phyloP scores from a whole-genome alignment of 1,284 basidiomycete genomes.

The Exsudoporus floridanus region DNA sequence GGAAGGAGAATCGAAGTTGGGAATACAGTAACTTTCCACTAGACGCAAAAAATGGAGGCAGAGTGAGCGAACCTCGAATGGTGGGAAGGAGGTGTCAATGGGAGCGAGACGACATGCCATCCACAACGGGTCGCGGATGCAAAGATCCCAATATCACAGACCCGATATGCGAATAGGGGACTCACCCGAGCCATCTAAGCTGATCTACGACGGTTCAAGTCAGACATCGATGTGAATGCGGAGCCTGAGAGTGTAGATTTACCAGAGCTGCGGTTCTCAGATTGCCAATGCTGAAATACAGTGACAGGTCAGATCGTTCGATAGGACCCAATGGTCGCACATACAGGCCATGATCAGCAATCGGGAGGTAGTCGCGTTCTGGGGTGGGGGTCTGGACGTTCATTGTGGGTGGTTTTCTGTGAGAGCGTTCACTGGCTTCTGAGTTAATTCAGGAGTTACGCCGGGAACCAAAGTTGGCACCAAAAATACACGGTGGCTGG shows the following conservation, averaged over 20 bases:
- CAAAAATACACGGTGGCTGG: slow-evolving; percentile 8
- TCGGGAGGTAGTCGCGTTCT: slow-evolving; percentile 58
- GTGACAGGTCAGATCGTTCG: slow-evolving; percentile 8
- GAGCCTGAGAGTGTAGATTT: slow-evolving; percentile 22
- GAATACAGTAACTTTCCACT: slow-evolving; percentile 89
- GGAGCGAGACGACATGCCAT: background rate
- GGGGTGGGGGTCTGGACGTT: slow-evolving; percentile 34
- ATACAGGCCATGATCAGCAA: slow-evolving; percentile 72
- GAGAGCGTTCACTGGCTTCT: background rate
- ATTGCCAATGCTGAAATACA: slow-evolving; percentile 65
- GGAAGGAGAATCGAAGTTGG: slow-evolving; percentile 90
- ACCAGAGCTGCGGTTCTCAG: slow-evolving; percentile 77
- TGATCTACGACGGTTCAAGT: slow-evolving; percentile 45
- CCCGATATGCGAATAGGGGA: slow-evolving; percentile 3
- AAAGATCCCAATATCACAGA: background rate
- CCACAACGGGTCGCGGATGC: background rate
- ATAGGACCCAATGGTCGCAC: slow-evolving; percentile 32
- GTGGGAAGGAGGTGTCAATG: background rate
- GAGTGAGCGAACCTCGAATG: slow-evolving; percentile 1
- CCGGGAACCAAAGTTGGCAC: slow-evolving; percentile 10
- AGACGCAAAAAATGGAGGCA: background rate
- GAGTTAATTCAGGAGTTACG: background rate
- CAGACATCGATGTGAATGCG: slow-evolving; percentile 7
- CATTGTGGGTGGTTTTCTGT: slow-evolving; percentile 29
- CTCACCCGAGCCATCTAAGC: slow-evolving; percentile 77